A percentile compares a stretch with the other conserved stretches of the same genome.
These are phyloP conservation scores for Hysterium pulicare DNA, from an alignment of 2,329 filamentous ascomycete species.

Conservation along the genomic window DNA sequence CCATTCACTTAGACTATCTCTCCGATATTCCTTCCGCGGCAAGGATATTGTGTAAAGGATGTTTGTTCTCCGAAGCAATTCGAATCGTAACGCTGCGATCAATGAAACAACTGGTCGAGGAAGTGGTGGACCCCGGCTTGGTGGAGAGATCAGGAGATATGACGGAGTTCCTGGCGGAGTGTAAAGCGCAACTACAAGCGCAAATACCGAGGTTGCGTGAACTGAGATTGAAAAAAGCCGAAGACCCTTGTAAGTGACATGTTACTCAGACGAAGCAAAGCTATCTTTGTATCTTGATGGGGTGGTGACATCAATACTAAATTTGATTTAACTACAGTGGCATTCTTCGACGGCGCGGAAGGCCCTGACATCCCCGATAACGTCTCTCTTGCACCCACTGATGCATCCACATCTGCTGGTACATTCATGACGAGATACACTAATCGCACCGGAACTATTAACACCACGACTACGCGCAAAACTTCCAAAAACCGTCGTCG, in stretches of 20 bases:
- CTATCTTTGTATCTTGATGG: too few relatives aligned
- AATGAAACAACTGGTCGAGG: conserved; percentile 60
- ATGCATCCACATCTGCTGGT: conserved; percentile 71
- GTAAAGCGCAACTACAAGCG: conserved; percentile 75
- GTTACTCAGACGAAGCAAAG: too few relatives aligned
- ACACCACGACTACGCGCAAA: conserved; percentile 70
- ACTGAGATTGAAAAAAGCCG: conserved; percentile 72
- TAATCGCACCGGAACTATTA: conserved; percentile 66
- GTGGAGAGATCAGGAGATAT: conserved; percentile 76
- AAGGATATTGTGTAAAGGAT: conserved; percentile 79
- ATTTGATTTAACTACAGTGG: conserved; percentile 43
- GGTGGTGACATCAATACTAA: too few relatives aligned
- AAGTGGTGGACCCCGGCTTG: conserved; percentile 73
- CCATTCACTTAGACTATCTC: conserved; percentile 79
- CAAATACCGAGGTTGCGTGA: conserved; percentile 85
- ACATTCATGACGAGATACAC: conserved; percentile 93
- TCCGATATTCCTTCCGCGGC: conserved; percentile 67
- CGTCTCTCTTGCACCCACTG: conserved; percentile 82
- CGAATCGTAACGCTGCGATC: conserved; percentile 65
- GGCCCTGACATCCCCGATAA: conserved; percentile 79
- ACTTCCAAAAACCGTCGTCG: conserved; percentile 84
- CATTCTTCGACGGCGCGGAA: conserved; percentile 75
- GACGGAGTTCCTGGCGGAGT: conserved; percentile 91
- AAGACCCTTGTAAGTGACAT: conserved; percentile 62
- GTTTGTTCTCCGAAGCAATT: conserved; percentile 84